Base-by-base conservation (phyloP, 177 flowering plant species). In the Vitis hybrid region DNA sequence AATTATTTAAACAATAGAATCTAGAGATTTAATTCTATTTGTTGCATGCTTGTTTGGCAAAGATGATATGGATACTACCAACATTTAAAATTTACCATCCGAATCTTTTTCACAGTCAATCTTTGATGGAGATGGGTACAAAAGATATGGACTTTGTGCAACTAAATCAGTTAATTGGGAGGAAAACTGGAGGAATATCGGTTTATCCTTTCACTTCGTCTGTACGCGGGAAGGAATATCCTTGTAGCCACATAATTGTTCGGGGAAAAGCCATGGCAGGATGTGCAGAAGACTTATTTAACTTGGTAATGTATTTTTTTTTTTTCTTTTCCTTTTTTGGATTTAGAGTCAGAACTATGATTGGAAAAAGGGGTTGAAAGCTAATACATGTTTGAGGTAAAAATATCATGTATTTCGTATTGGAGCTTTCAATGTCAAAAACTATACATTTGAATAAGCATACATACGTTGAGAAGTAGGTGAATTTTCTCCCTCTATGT, bases 181-280 rank as follows among this genome's bases (percentile, higher is more conserved):
- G 98, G 75, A 96, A 92, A 81, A 96, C 99, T 27, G 99, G 99
- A 72, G 99, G 99, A 72, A 92, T 96, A 71, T 96, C 99, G 56
- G 88, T 96, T 67, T 93, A 87, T 78, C 99, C 98, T 17, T 81
- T 85, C 68, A 92, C 94, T 15, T 96, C 99, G 77, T 90, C 99
- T 48, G 65, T 90, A 50, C 79, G 90, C 3, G 98, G 94, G 35
- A 83, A 79, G 72, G 78, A 79, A 56, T 88, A 86, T 58, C 98
- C 98, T 50, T 90, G 88, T 68, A 82, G 92, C 74, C 91, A 81
- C 77, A 81, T 96, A 30, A 81, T 96, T 77, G 97, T 91, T 62
- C 84, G 97, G 52, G 99, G 98, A 50, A 96, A 96, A 87, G 90
- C 99, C 66, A 96, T 94, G 99, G 92, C 93, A 4, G 94, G 84